phyloP scores from a whole-genome alignment of 805 yeast genomes.

The Nakazawaea ernobii region DNA sequence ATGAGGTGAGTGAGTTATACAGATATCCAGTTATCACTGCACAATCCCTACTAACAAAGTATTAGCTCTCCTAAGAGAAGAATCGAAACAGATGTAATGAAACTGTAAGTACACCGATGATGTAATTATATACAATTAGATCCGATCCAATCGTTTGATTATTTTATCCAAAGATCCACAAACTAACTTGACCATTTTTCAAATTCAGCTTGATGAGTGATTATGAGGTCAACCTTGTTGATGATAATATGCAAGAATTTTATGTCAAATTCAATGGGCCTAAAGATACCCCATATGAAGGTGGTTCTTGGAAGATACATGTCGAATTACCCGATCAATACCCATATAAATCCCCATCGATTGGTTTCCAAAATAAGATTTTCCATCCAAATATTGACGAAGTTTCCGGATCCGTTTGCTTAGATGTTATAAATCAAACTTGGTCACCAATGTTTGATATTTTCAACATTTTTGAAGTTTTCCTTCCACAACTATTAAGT shows the following conservation, averaged over 20 bases:
- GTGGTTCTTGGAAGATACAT: conserved; percentile 85
- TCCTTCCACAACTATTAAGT: conserved; percentile 83
- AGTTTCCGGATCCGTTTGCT: conserved; percentile 83
- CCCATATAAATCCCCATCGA: conserved; percentile 93
- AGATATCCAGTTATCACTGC: too few species aligned
- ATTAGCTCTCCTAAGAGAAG: conserved; percentile 63
- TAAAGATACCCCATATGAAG: conserved; percentile 77
- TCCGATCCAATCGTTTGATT: background rate
- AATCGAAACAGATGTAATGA: conserved; percentile 95
- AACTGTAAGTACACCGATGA: conserved; percentile 47
- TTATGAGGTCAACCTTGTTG: conserved; percentile 76
- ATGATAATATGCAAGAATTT: conserved; percentile 84
- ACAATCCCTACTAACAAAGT: background rate
- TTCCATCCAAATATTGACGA: conserved; percentile 96
- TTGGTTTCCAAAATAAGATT: conserved; percentile 86
- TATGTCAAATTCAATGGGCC: conserved; percentile 86
- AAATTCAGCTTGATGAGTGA: conserved; percentile 73
- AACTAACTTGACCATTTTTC: conserved; percentile 4
- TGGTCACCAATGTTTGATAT: conserved; percentile 98
- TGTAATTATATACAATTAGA: background rate
- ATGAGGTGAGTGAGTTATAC: conserved; percentile 3
- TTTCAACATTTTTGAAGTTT: conserved; percentile 84
- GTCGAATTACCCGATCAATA: conserved; percentile 94
- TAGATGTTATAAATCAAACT: conserved; percentile 94
- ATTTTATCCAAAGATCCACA: background rate